phyloP scores from a whole-genome alignment of 257 asterid species.

The Datura wrightii region DNA sequence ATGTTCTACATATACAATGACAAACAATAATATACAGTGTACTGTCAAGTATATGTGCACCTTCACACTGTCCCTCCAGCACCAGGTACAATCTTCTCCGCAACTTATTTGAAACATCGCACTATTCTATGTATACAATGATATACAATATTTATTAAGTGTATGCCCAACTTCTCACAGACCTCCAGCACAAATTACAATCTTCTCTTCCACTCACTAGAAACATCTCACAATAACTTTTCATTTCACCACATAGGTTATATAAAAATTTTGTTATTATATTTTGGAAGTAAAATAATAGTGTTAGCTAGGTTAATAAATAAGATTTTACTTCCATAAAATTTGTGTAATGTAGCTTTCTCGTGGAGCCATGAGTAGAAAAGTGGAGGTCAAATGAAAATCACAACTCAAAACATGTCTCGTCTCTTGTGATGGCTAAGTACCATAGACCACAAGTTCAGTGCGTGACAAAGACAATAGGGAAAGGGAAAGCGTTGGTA shows the following conservation, averaged over 20 bases:
- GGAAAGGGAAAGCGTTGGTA: too few relatives aligned
- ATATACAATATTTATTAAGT: not conserved
- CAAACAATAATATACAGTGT: too few relatives aligned
- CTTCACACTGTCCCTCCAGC: too few relatives aligned
- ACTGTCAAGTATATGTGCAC: not conserved
- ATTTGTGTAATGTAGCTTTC: not conserved
- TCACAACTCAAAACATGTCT: too few relatives aligned
- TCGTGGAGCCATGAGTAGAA: not conserved
- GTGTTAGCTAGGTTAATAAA: too few relatives aligned
- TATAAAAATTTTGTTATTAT: not conserved
- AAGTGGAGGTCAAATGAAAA: not conserved
- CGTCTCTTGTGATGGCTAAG: too few relatives aligned
- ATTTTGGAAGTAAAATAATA: not conserved
- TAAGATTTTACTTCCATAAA: too few relatives aligned
- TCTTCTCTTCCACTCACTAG: not conserved
- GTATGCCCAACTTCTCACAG: not conserved
- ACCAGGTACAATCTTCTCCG: not conserved
- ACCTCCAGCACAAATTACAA: not conserved
- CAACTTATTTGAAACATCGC: not conserved
- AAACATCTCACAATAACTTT: too few relatives aligned
- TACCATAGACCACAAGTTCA: too few relatives aligned
- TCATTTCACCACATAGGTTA: not conserved
- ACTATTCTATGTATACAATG: too few relatives aligned
- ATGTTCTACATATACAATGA: too few relatives aligned
- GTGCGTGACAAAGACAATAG: too few relatives aligned